Percentiles rank a stretch among this genome's conserved stretches.
Conservation (phyloP, 257 asterid species). For the Ilex asprella region DNA sequence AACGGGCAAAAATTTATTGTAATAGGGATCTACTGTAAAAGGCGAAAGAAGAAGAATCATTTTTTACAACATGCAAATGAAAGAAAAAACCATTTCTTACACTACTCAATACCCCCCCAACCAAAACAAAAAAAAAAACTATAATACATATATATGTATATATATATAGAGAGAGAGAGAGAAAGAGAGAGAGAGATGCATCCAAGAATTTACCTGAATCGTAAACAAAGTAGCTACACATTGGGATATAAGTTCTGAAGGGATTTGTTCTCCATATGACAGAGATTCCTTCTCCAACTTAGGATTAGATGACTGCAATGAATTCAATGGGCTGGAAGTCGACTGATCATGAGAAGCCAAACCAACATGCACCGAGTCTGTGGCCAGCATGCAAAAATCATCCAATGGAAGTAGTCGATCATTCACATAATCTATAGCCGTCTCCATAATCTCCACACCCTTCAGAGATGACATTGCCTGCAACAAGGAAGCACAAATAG, state of each 20-base stretch:
- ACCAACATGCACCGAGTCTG: conserved; percentile 5
- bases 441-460: conserved; percentile 58
- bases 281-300: conserved; percentile 35
- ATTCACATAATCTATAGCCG: conserved; percentile 40
- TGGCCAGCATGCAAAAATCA: conserved; percentile 23
- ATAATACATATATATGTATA: no score
- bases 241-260: conserved; percentile 66
- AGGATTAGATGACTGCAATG: conserved; percentile 47
- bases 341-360: conserved; percentile 10
- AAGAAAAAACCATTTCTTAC: no score
- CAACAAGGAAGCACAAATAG: background rate
- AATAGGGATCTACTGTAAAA: no score
- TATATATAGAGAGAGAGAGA: no score
- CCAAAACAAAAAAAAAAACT: no score
- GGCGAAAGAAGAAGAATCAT: no score
- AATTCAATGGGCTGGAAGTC: conserved; percentile 8
- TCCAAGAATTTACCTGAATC: conserved; percentile 50
- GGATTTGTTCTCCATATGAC: conserved; percentile 48
- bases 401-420: conserved; percentile 32
- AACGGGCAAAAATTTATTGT: no score
- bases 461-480: conserved; percentile 70
- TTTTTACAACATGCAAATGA: no score
- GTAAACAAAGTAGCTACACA: conserved; percentile 79
- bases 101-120: no score
- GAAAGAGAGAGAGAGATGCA: no score